Percentiles rank a stretch among this genome's conserved stretches.
phyloP scores from a whole-genome alignment of 768 basidiomycete genomes.

The Favolaschia claudopus region DNA sequence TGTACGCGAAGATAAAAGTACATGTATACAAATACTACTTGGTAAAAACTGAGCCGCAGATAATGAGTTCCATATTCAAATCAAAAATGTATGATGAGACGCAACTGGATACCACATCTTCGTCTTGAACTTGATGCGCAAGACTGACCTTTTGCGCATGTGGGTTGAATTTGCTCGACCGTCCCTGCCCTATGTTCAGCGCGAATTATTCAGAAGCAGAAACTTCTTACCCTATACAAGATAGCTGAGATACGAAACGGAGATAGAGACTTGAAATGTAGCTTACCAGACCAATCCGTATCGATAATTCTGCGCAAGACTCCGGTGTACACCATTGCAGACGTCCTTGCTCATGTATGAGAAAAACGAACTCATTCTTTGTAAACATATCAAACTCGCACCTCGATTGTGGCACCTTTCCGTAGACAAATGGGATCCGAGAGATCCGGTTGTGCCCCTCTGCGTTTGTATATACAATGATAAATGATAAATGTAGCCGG shows the following conservation, averaged over 20 bases:
- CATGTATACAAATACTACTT: conserved; percentile 26
- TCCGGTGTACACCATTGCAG: conserved; percentile 92
- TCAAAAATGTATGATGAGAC: conserved; percentile 36
- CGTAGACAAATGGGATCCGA: conserved; percentile 90
- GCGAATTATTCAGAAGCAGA: background rate
- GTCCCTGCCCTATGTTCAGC: conserved; percentile 61
- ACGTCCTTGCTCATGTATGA: conserved; percentile 61
- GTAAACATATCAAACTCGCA: conserved; percentile 32
- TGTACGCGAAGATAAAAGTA: background rate
- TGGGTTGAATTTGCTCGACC: conserved; percentile 92
- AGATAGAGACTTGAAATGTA: background rate
- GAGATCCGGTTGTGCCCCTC: conserved; percentile 90
- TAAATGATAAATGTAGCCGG: background rate
- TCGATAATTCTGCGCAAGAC: conserved; percentile 89
- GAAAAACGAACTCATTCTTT: background rate
- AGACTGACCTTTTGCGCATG: conserved; percentile 95
- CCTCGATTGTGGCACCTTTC: conserved; percentile 93
- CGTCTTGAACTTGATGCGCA: conserved; percentile 82
- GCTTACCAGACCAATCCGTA: conserved; percentile 93
- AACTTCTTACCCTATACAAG: conserved; percentile 11
- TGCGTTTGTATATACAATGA: background rate
- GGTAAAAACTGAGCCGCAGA: conserved; percentile 36
- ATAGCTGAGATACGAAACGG: background rate
- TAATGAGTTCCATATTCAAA: background rate
- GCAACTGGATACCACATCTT: conserved; percentile 89